Conservation (phyloP, 1,284 basidiomycete genomes). For the Paramarasmius palmivorus region DNA sequence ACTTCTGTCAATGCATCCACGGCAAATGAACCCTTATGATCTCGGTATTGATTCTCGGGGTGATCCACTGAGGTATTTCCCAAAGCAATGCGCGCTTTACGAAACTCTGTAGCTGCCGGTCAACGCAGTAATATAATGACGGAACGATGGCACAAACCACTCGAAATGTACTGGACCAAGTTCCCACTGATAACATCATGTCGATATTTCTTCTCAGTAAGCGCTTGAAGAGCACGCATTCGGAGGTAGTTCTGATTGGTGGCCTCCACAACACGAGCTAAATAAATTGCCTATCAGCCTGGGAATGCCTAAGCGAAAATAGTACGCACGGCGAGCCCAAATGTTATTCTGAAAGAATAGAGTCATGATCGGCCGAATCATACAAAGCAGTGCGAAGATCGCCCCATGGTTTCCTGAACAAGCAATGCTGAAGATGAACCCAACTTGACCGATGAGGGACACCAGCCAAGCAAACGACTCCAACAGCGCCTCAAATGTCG, state of each 20-base stretch:
- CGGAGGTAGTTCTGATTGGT: slow-evolving; percentile 16
- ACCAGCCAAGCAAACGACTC: not conserved
- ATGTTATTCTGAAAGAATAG: not conserved
- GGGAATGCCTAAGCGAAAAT: not conserved
- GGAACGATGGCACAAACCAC: not conserved
- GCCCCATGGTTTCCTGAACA: slow-evolving; percentile 15
- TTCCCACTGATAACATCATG: slow-evolving; percentile 21
- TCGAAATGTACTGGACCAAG: slow-evolving; percentile 16
- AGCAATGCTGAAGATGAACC: slow-evolving; percentile 12
- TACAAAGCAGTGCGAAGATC: slow-evolving; percentile 13
- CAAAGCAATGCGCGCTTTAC: slow-evolving; percentile 12
- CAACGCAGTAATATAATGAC: not conserved
- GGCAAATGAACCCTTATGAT: not conserved
- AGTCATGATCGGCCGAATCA: slow-evolving; percentile 12
- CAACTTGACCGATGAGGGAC: slow-evolving; percentile 7
- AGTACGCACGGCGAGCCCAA: slow-evolving; percentile 2
- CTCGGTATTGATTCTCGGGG: slow-evolving; percentile 7
- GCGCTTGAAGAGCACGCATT: slow-evolving; percentile 12
- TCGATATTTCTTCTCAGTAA: slow-evolving; percentile 17
- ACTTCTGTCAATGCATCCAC: slow-evolving; percentile 1
- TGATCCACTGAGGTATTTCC: slow-evolving; percentile 13
- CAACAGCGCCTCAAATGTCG: not conserved
- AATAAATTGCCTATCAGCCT: not conserved
- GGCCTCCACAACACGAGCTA: slow-evolving; percentile 16
- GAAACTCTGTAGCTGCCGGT: slow-evolving; percentile 12